Conservation (phyloP, 2,329 filamentous ascomycete species). For the Chaetomium olivaceum region DNA sequence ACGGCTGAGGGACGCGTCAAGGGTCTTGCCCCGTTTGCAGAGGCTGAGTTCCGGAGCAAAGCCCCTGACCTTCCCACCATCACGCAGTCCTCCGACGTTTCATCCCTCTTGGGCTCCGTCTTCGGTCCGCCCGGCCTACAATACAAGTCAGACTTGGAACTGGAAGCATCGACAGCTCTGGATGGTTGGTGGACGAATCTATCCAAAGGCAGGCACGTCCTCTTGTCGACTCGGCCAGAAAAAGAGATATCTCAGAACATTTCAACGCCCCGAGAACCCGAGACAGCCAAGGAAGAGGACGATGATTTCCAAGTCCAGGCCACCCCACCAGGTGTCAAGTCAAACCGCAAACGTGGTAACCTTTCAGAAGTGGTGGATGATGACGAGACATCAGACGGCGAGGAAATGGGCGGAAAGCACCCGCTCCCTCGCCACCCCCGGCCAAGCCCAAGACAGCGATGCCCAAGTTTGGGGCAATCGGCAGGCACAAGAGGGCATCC, state of each 20-base stretch:
- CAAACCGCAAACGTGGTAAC: constrained; percentile 32
- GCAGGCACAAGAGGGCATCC: constrained; percentile 39
- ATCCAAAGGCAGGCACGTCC: constrained; percentile 34
- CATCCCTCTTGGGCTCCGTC: constrained; percentile 44
- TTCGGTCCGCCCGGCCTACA: constrained; percentile 43
- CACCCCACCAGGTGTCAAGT: constrained; percentile 44
- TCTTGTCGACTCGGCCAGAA: constrained; percentile 29
- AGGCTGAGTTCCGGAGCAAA: constrained; percentile 42
- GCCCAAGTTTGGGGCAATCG: constrained; percentile 41
- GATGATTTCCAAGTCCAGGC: constrained; percentile 55
- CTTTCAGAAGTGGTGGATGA: constrained; percentile 9
- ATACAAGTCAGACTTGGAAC: constrained; percentile 35
- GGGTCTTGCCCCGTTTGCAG: constrained; percentile 53
- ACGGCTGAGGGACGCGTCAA: constrained; percentile 51
- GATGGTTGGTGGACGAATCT: constrained; percentile 55
- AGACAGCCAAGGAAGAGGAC: constrained; percentile 38
- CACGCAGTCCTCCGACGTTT: constrained; percentile 37
- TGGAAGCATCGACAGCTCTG: constrained; percentile 40
- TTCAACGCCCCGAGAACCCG: constrained; percentile 25
- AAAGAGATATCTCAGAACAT: constrained; percentile 22
- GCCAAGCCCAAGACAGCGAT: constrained; percentile 9
- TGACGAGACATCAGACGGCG: constrained; percentile 41
- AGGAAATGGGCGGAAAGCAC: constrained; percentile 32
- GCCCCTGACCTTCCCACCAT: constrained; percentile 22
- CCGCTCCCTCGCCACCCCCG: constrained; percentile 10